These are phyloP conservation scores for Boletus vinaceobasis DNA, from an alignment of 768 basidiomycete species.

Conservation along the genomic window DNA sequence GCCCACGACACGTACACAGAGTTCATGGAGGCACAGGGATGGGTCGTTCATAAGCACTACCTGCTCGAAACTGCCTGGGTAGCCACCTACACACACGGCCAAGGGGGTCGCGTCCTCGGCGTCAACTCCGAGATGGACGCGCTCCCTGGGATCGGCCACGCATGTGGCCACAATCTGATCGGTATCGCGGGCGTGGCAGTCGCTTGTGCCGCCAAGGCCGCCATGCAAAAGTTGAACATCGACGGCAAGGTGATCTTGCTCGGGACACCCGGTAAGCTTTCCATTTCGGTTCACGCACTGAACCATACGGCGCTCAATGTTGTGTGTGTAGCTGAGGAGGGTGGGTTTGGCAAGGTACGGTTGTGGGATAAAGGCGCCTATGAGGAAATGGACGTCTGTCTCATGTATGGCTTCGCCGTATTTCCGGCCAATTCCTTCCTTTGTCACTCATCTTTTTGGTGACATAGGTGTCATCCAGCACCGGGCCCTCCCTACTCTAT, in stretches of 20 bases:
- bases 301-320: background rate
- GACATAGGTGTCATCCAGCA: constrained; percentile 72
- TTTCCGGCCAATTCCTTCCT: background rate
- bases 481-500: constrained; percentile 70
- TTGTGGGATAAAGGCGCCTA: constrained; percentile 74
- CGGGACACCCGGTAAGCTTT: constrained; percentile 66
- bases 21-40: constrained; percentile 66
- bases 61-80: constrained; percentile 74
- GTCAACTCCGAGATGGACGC: constrained; percentile 80
- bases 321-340: constrained; percentile 62
- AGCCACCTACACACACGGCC: constrained; percentile 63
- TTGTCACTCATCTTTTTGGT: background rate
- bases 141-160: constrained; percentile 58
- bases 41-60: constrained; percentile 58
- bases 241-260: constrained; percentile 67
- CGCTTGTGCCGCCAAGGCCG: constrained; percentile 64
- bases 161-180: constrained; percentile 83
- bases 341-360: constrained; percentile 66
- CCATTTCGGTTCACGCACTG: background rate
- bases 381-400: constrained; percentile 69
- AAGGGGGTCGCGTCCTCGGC: constrained; percentile 68
- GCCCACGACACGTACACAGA: constrained; percentile 68
- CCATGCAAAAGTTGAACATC: constrained; percentile 58
- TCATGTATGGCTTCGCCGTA: constrained; percentile 49
- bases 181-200: constrained; percentile 73